A percentile compares a stretch with the other conserved stretches of the same genome.
phyloP scores from a whole-genome alignment of 345 rosid genomes.

The Ailanthus altissimus region DNA sequence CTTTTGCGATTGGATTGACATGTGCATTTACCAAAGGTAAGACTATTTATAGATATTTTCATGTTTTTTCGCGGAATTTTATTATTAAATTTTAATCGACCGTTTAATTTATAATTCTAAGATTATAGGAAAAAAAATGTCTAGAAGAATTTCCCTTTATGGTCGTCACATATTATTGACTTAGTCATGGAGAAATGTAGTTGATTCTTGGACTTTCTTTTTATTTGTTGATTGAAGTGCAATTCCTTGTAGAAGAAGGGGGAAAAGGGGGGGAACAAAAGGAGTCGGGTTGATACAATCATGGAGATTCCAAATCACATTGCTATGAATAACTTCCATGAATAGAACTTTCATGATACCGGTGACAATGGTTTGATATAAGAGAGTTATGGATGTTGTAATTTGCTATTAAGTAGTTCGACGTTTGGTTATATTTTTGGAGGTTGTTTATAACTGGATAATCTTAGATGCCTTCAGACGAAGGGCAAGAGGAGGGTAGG shows the following conservation, averaged over 20 bases:
- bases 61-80: background rate
- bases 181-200: background rate
- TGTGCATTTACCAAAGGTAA: constrained; percentile 82
- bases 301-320: background rate
- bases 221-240: background rate
- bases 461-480: background rate
- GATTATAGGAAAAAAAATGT: background rate
- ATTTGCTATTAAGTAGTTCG: background rate
- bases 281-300: background rate
- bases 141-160: background rate
- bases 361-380: background rate
- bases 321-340: background rate
- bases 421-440: background rate
- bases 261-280: background rate
- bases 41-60: background rate
- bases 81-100: background rate
- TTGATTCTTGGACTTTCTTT: background rate
- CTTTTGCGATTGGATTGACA: constrained; percentile 82
- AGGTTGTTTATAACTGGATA: background rate
- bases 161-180: background rate
- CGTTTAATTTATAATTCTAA: too few species aligned
- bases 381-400: background rate
- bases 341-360: background rate
- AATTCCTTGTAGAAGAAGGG: background rate
- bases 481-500: background rate